These are phyloP conservation scores for Aspergillus coremiiformis DNA, from an alignment of 495 filamentous ascomycete species.

Conservation along the genomic window DNA sequence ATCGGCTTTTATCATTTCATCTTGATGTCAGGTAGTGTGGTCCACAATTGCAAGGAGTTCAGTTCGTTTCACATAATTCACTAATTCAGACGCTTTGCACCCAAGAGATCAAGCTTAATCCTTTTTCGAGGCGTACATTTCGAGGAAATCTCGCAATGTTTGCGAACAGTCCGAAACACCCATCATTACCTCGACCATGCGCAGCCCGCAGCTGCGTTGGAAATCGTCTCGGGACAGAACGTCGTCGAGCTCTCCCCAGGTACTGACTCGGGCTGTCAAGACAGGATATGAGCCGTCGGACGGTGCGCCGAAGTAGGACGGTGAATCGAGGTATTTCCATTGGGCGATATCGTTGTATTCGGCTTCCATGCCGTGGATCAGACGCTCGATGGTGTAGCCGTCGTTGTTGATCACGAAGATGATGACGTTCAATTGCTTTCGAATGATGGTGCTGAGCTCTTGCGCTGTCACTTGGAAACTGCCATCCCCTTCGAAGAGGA, in stretches of 20 bases:
- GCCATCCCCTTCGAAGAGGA: slow-evolving; percentile 76
- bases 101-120: no score
- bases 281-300: neutral
- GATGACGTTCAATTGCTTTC: slow-evolving; percentile 55
- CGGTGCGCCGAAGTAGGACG: slow-evolving; percentile 27
- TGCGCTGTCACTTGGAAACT: slow-evolving; percentile 71
- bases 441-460: slow-evolving; percentile 68
- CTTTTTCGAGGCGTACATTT: neutral
- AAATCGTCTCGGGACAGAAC: neutral
- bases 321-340: slow-evolving; percentile 50
- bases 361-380: slow-evolving; percentile 60
- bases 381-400: slow-evolving; percentile 65
- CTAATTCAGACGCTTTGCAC: no score
- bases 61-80: no score
- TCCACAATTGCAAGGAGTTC: no score
- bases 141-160: no score
- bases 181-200: neutral
- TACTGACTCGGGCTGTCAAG: slow-evolving; percentile 9
- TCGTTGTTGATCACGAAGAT: slow-evolving; percentile 70
- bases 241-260: slow-evolving; percentile 9
- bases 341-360: slow-evolving; percentile 60
- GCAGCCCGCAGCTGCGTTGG: neutral
- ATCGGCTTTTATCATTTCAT: no score
- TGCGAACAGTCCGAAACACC: neutral
- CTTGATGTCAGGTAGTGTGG: no score